A percentile compares a stretch with the other conserved stretches of the same genome.
These are phyloP conservation scores for Pythium inflatum DNA, from an alignment of 352 stramenopile genomes.

Conservation along the genomic window DNA sequence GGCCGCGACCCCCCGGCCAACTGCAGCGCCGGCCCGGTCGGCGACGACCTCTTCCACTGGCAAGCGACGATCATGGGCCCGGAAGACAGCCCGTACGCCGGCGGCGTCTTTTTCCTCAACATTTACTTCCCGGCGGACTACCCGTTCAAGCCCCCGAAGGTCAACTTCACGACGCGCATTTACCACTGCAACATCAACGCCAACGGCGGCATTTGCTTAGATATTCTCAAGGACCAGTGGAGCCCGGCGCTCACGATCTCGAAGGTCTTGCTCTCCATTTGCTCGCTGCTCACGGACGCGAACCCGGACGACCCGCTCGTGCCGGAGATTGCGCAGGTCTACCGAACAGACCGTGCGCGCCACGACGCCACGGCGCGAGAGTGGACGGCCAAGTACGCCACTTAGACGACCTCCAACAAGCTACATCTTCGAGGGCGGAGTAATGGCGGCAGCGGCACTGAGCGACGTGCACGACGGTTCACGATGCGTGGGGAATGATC, in stretches of 20 bases:
- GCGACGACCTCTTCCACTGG: conserved; percentile 99
- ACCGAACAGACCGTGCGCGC: conserved; percentile 92
- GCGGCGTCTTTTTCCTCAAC: conserved; percentile 98
- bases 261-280: conserved; percentile 99
- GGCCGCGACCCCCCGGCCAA: conserved; percentile 97
- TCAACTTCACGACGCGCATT: conserved; percentile 99
- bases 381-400: conserved; percentile 99
- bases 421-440: conserved; percentile 15
- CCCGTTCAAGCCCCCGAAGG: conserved; percentile 98
- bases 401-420: conserved; percentile 77
- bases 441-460: conserved; percentile 2
- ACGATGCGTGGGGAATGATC: neutral
- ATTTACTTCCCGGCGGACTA: conserved; percentile 99
- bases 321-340: conserved; percentile 93
- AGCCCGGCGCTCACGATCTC: conserved; percentile 98
- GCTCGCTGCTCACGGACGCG: conserved; percentile 98
- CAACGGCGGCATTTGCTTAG: conserved; percentile 99
- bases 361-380: conserved; percentile 96
- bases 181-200: conserved; percentile 99
- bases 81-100: conserved; percentile 97
- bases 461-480: neutral
- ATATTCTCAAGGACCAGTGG: conserved; percentile 99
- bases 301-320: conserved; percentile 99
- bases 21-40: conserved; percentile 97
- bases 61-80: conserved; percentile 98